These are phyloP conservation scores for Podosphaera leucotricha DNA, from an alignment of 2,329 filamentous ascomycete genomes.

Conservation along the genomic window DNA sequence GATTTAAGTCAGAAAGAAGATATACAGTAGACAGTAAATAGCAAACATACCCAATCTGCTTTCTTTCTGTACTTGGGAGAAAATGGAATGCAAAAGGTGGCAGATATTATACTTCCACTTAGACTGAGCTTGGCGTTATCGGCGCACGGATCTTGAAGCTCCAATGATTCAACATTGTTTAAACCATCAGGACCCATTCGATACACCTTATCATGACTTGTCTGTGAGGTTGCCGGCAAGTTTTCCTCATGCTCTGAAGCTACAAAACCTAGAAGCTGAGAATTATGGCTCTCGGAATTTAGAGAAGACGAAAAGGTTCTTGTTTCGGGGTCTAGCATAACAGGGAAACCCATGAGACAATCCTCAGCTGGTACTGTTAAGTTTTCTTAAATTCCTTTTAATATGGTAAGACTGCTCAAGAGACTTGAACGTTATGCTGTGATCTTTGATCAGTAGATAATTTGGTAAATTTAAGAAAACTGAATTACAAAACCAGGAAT, in stretches of 20 bases:
- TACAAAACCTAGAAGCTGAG: not conserved
- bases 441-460: not conserved
- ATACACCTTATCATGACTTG: too few species aligned
- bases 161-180: not conserved
- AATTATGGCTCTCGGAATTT: not conserved
- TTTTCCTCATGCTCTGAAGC: not conserved
- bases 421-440: not conserved
- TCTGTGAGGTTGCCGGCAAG: not conserved
- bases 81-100: conserved; percentile 39
- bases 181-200: not conserved
- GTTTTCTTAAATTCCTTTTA: not conserved
- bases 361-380: not conserved
- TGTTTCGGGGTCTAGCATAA: not conserved
- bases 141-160: conserved; percentile 25
- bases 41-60: conserved; percentile 32
- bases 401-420: not conserved
- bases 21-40: not conserved
- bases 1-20: conserved; percentile 6
- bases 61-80: conserved; percentile 32
- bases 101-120: conserved; percentile 42
- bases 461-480: too few species aligned
- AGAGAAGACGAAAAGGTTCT: not conserved
- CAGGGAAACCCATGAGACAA: not conserved
- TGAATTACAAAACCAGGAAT: not conserved
- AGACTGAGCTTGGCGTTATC: conserved; percentile 32